A percentile compares a stretch with the other conserved stretches of the same genome.
Conservation (phyloP, 2,329 filamentous ascomycete species). For the Elsinoe perseae region DNA sequence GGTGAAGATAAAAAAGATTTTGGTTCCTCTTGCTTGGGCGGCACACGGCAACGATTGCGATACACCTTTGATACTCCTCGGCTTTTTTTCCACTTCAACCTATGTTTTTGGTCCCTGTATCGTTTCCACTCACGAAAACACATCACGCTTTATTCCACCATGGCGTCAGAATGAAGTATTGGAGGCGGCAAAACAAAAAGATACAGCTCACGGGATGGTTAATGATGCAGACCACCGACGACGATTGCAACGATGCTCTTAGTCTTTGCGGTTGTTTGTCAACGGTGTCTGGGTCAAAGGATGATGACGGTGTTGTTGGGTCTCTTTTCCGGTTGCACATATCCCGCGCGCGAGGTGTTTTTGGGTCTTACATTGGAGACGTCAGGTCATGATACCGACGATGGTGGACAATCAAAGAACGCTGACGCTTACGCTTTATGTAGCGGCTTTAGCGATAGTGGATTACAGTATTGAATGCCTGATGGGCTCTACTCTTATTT, state of each 20-base stretch:
- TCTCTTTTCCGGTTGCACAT: conserved; percentile 1
- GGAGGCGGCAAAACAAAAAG: background rate
- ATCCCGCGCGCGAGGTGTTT: conserved; percentile 6
- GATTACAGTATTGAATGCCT: conserved; percentile 6
- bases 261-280: background rate
- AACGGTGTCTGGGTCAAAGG: background rate
- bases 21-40: conserved; percentile 10
- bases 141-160: no score
- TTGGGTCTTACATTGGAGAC: conserved; percentile 1
- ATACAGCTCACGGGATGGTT: conserved; percentile 2
- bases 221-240: background rate
- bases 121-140: conserved; percentile 13
- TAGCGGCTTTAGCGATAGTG: conserved; percentile 4
- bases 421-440: conserved; percentile 2
- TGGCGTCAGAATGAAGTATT: background rate
- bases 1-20: conserved; percentile 12
- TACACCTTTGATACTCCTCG: background rate
- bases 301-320: background rate
- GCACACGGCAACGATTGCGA: conserved; percentile 14
- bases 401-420: background rate
- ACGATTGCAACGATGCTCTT: conserved; percentile 7
- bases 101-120: conserved; percentile 3
- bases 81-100: conserved; percentile 2
- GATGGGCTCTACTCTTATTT: background rate
- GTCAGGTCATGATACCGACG: conserved; percentile 3